Evolutionary conservation across 352 stramenopile genomes (phyloP).

Genomic region (Phytophthora hybrid): DNA sequence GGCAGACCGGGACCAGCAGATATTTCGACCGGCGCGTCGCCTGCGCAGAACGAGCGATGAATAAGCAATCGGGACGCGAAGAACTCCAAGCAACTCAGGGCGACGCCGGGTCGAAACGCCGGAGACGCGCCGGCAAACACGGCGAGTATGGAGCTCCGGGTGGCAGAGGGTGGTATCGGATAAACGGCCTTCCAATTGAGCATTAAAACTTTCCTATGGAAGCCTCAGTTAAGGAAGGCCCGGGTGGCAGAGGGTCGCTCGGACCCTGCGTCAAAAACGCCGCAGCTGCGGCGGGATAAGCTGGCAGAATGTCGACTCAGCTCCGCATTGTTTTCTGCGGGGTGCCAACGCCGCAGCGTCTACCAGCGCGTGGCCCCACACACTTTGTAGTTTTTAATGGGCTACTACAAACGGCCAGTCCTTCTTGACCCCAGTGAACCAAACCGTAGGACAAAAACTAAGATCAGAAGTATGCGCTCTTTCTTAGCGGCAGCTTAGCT

Average conservation of each 20-base stretch:
- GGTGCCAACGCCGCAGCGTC: not conserved
- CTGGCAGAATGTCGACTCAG: not conserved
- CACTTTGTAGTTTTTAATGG: not conserved
- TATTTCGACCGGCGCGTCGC: conserved; percentile 20
- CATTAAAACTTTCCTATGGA: no score
- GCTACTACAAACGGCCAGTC: no score
- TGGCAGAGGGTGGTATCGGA: no score
- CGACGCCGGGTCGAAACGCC: conserved; percentile 11
- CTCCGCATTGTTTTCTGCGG: no score
- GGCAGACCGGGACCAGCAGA: not conserved
- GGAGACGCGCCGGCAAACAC: not conserved
- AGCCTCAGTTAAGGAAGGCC: no score
- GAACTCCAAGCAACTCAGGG: conserved; percentile 28
- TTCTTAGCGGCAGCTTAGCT: no score
- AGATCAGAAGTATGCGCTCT: no score
- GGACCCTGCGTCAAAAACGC: not conserved
- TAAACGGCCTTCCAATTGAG: no score
- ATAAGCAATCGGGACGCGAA: conserved; percentile 24
- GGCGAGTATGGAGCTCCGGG: no score
- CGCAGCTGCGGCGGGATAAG: not conserved
- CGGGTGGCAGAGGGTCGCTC: conserved; percentile 16
- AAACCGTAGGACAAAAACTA: no score
- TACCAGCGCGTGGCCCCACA: not conserved
- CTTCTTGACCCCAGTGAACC: no score
- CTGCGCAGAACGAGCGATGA: conserved; percentile 31